Percentiles rank a stretch among this genome's conserved stretches.
Evolutionary conservation across 176 grass and related monocot genomes (phyloP).

Genomic region (Eleusine coracana): DNA sequence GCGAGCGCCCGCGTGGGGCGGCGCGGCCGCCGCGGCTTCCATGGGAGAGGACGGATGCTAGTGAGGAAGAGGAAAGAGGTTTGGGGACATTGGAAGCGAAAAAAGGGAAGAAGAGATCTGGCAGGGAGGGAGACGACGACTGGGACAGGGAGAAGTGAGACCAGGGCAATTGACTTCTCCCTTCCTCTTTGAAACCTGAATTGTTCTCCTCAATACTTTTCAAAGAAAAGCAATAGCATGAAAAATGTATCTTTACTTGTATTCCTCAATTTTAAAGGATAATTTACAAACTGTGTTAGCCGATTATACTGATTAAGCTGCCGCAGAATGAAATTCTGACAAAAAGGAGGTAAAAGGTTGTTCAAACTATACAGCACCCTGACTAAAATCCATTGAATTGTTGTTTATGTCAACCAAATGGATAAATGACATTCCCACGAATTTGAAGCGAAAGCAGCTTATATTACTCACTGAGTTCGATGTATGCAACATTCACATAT

Average conservation of each 20-base stretch:
- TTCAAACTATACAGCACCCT: neutral
- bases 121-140: constrained; percentile 32
- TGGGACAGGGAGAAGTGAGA: neutral
- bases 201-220: neutral
- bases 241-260: neutral
- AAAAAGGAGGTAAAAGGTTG: neutral
- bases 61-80: neutral
- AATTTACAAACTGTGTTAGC: neutral
- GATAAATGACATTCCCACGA: neutral
- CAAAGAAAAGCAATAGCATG: neutral
- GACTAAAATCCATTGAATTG: neutral
- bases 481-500: neutral
- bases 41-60: constrained; percentile 33
- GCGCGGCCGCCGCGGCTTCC: constrained; percentile 34
- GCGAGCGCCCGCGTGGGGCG: neutral
- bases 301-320: neutral
- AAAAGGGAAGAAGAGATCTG: constrained; percentile 33
- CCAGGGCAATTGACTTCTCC: constrained; percentile 23
- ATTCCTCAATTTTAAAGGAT: neutral
- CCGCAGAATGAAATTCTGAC: neutral
- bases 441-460: neutral
- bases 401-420: neutral
- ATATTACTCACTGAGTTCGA: neutral
- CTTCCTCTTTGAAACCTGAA: neutral
- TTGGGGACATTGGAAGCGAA: constrained; percentile 18